Conservation (phyloP, 129 eudicot species). For the Arctium lappa region DNA sequence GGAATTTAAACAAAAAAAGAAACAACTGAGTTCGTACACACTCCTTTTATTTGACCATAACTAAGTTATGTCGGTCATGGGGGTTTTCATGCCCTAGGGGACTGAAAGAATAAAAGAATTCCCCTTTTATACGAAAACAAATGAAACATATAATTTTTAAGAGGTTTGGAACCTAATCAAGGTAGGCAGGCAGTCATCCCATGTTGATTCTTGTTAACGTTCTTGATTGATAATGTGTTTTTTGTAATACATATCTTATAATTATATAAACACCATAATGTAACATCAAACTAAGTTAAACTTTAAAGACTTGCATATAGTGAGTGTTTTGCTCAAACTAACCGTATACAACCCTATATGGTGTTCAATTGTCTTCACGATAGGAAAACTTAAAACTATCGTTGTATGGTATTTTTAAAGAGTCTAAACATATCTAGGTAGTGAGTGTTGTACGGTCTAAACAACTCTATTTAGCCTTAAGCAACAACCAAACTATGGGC, state of each 20-base stretch:
- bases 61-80: background rate
- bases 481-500: background rate
- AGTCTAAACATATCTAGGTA: background rate
- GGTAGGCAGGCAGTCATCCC: background rate
- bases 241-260: background rate
- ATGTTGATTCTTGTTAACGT: background rate
- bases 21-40: no score
- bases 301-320: background rate
- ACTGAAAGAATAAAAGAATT: no score
- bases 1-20: background rate
- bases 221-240: background rate
- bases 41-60: background rate
- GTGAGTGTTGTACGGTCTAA: background rate
- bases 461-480: background rate
- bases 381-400: background rate
- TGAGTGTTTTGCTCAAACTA: background rate
- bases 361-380: background rate
- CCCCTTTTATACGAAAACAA: background rate
- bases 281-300: background rate
- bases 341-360: background rate
- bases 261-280: background rate
- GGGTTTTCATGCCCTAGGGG: background rate
- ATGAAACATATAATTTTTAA: no score
- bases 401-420: background rate
- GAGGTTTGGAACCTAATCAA: background rate